Conservation (phyloP, 768 basidiomycete genomes). For the Erythrobasidium yunnanense region DNA sequence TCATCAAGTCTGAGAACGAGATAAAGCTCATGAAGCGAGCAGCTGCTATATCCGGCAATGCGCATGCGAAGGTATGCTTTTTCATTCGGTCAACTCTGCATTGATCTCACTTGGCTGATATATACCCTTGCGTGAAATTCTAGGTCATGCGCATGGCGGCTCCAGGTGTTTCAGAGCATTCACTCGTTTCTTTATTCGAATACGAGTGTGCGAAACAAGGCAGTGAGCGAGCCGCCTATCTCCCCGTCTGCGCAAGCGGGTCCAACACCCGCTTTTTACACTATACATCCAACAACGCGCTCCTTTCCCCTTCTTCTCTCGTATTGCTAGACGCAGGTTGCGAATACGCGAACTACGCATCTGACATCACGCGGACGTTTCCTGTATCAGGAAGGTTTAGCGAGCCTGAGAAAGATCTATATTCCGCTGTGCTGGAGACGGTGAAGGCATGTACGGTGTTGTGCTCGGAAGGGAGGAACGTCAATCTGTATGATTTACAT, state of each 20-base stretch:
- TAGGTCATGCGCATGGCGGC: slow-evolving; percentile 31
- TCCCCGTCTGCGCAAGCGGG: slow-evolving; percentile 92
- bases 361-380: slow-evolving; percentile 77
- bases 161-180: slow-evolving; percentile 52
- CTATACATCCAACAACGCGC: slow-evolving; percentile 81
- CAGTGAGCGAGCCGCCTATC: slow-evolving; percentile 61
- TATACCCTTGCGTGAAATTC: no score
- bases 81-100: no score
- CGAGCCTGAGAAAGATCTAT: slow-evolving; percentile 68
- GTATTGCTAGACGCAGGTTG: slow-evolving; percentile 37
- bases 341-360: slow-evolving; percentile 66
- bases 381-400: slow-evolving; percentile 75
- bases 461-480: slow-evolving; percentile 45
- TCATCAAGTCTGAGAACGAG: slow-evolving; percentile 70
- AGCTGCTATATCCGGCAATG: slow-evolving; percentile 73
- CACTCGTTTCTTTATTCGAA: slow-evolving; percentile 73
- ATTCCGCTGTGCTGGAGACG: slow-evolving; percentile 47
- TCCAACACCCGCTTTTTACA: slow-evolving; percentile 84
- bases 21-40: slow-evolving; percentile 67
- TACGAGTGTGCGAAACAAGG: slow-evolving; percentile 71
- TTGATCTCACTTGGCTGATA: no score
- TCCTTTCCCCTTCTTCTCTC: slow-evolving; percentile 56
- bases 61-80: slow-evolving; percentile 63
- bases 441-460: slow-evolving; percentile 42
- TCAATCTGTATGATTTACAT: slow-evolving; percentile 69